A percentile compares a stretch with the other conserved stretches of the same genome.
Evolutionary conservation across 768 basidiomycete genomes (phyloP).

Genomic region (Suillus alpinus): DNA sequence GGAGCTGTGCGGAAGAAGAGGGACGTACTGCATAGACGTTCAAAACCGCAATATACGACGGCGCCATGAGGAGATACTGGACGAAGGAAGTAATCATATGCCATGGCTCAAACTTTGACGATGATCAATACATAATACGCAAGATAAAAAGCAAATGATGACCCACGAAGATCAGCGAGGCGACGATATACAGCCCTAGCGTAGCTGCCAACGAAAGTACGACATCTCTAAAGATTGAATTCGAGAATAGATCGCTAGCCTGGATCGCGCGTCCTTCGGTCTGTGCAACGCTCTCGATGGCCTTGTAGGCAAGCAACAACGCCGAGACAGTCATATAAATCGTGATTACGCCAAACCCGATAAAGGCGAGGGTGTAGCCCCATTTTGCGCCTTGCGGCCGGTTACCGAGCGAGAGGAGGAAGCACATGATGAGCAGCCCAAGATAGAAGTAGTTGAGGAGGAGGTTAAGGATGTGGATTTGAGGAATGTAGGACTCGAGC

Average conservation of each 20-base stretch:
- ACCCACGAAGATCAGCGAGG: constrained; percentile 84
- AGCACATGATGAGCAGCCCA: constrained; percentile 83
- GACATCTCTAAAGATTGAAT: constrained; percentile 81
- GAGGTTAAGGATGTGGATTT: constrained; percentile 71
- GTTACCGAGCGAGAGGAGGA: constrained; percentile 86
- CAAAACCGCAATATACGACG: constrained; percentile 90
- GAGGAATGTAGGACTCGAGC: constrained; percentile 59
- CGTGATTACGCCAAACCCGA: constrained; percentile 89
- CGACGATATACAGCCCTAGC: constrained; percentile 80
- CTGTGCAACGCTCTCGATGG: constrained; percentile 58
- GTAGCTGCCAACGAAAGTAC: constrained; percentile 85
- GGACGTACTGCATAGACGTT: constrained; percentile 77
- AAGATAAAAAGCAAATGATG: neutral
- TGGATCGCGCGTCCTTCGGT: constrained; percentile 44
- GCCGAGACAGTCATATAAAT: constrained; percentile 94
- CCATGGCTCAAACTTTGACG: constrained; percentile 86
- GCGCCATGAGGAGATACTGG: constrained; percentile 90
- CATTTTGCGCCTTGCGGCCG: constrained; percentile 88
- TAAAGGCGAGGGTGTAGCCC: constrained; percentile 80
- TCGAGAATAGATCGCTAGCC: constrained; percentile 66
- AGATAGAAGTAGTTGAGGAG: constrained; percentile 86
- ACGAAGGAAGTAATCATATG: constrained; percentile 96
- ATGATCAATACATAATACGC: neutral
- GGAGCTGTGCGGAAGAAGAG: neutral
- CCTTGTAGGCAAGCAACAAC: constrained; percentile 81